A percentile compares a stretch with the other conserved stretches of the same genome.
Evolutionary conservation across 2,329 filamentous ascomycete species (phyloP).

Genomic region (Emericellopsis atlantica): DNA sequence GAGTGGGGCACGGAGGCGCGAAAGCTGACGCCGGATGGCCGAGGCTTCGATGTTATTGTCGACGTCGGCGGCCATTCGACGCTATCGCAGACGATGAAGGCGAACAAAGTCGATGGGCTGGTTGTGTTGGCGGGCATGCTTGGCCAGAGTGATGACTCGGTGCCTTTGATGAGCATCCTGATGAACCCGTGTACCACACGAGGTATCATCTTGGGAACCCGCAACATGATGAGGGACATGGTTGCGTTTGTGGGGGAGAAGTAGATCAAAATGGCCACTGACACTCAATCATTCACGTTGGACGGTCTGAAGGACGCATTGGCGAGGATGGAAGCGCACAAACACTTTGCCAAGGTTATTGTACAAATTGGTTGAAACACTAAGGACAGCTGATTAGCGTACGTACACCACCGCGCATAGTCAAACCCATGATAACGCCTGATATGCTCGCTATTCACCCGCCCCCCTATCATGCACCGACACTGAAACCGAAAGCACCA

Average conservation of each 20-base stretch:
- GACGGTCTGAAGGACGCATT: conserved; percentile 18
- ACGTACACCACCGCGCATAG: too few species aligned
- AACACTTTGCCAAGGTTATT: conserved; percentile 22
- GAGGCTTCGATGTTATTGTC: conserved; percentile 48
- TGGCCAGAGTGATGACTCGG: conserved; percentile 12
- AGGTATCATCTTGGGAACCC: conserved; percentile 13
- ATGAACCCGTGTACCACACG: conserved; percentile 14
- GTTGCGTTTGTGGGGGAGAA: conserved; percentile 17
- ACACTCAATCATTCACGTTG: conserved; percentile 16
- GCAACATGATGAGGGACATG: conserved; percentile 14
- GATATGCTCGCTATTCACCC: background rate
- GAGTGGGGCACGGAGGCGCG: conserved; percentile 49
- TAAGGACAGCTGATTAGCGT: background rate
- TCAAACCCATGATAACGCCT: background rate
- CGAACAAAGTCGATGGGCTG: conserved; percentile 23
- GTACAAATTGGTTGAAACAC: background rate
- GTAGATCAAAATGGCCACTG: conserved; percentile 14
- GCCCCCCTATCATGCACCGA: conserved; percentile 21
- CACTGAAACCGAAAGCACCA: conserved; percentile 46
- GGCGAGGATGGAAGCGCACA: conserved; percentile 14
- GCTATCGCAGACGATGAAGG: conserved; percentile 40
- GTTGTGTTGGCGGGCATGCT: conserved; percentile 18
- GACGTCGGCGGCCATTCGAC: conserved; percentile 57
- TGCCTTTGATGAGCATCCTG: conserved; percentile 12
- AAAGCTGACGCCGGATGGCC: conserved; percentile 27